Conservation (phyloP, 495 filamentous ascomycete genomes). For the Penicillium coffeae region DNA sequence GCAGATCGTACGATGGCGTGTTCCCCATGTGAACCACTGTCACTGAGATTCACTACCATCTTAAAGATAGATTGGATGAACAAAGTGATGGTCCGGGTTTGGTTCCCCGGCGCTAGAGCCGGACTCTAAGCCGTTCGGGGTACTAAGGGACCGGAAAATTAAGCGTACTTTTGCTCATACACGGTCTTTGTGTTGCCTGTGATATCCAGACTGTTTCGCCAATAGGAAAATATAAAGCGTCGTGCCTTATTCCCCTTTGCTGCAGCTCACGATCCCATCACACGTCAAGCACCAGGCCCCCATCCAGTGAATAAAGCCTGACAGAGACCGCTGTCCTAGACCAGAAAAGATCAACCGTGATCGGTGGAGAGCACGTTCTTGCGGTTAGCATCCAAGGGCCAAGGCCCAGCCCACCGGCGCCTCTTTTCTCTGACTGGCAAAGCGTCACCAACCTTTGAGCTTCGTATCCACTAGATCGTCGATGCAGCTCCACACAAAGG, state of each 20-base stretch:
- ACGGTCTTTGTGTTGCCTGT: neutral
- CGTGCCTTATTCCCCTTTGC: neutral
- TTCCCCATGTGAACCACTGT: neutral
- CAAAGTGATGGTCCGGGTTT: neutral
- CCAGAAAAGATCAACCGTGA: slow-evolving; percentile 9
- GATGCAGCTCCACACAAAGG: slow-evolving; percentile 4
- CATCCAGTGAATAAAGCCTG: neutral
- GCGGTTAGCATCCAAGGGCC: slow-evolving; percentile 1
- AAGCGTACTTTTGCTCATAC: neutral
- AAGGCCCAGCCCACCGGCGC: slow-evolving; percentile 1
- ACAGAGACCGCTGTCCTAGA: slow-evolving; percentile 1
- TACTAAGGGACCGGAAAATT: slow-evolving; percentile 4
- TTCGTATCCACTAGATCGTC: slow-evolving; percentile 3
- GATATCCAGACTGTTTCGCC: neutral
- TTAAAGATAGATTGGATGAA: too few relatives aligned
- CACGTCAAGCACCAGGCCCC: neutral
- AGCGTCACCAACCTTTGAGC: neutral
- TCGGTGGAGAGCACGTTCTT: slow-evolving; percentile 2
- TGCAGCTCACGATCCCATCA: slow-evolving; percentile 2
- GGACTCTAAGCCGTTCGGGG: slow-evolving; percentile 2
- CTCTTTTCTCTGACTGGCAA: neutral
- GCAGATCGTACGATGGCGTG: neutral
- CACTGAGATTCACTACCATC: too few relatives aligned
- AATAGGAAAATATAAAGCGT: neutral
- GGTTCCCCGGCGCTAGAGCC: neutral